A percentile compares a stretch with the other conserved stretches of the same genome.
phyloP scores from a whole-genome alignment of 495 filamentous ascomycete genomes.

The Hyphodiscus hymeniophilus region DNA sequence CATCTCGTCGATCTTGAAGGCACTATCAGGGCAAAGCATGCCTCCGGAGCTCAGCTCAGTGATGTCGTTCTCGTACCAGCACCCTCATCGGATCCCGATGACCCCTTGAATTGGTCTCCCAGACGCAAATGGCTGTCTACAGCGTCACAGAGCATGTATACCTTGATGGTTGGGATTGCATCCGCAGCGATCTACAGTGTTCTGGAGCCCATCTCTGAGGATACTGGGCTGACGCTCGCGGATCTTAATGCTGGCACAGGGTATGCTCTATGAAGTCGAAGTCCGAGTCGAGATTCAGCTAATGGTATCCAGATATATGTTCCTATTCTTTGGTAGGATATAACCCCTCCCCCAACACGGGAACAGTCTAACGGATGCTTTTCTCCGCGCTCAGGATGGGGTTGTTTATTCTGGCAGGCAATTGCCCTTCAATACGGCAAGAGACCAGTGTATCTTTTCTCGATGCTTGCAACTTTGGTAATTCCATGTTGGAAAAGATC shows the following conservation, averaged over 20 bases:
- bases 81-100: constrained; percentile 49
- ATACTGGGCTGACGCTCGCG: constrained; percentile 27
- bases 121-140: constrained; percentile 36
- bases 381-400: no score
- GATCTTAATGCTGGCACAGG: constrained; percentile 48
- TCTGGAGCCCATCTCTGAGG: constrained; percentile 23
- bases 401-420: constrained; percentile 61
- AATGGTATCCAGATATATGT: constrained; percentile 29
- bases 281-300: background rate
- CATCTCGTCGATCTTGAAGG: constrained; percentile 27
- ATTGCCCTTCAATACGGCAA: constrained; percentile 60
- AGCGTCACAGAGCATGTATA: constrained; percentile 14
- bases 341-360: background rate
- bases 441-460: constrained; percentile 52
- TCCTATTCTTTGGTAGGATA: constrained; percentile 28
- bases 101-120: constrained; percentile 55
- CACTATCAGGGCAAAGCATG: constrained; percentile 31
- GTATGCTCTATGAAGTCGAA: constrained; percentile 25
- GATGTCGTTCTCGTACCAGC: constrained; percentile 54
- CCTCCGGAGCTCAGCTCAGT: constrained; percentile 11
- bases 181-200: constrained; percentile 24
- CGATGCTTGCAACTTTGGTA: constrained; percentile 42
- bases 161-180: constrained; percentile 22
- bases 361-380: constrained; percentile 25
- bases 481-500: constrained; percentile 13